Evolutionary conservation across 1,284 basidiomycete species (phyloP), one percentile per base, ranked within the genome.

Genomic region (Ganoderma resinaceum): DNA sequence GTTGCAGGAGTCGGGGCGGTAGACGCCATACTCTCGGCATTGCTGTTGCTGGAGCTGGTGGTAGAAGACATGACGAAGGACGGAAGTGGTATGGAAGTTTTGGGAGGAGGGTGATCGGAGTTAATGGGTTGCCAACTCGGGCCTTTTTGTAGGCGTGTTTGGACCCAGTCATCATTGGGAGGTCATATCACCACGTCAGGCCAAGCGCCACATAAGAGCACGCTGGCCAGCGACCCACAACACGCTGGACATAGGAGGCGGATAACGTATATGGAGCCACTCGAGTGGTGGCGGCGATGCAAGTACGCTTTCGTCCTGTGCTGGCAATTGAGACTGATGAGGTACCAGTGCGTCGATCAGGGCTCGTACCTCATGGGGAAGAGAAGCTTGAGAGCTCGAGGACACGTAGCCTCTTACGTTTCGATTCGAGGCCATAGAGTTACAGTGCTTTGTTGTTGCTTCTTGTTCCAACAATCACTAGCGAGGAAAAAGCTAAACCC

Each of bases 251-350:
- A 26, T 2, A 12, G 1, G 23, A 26, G 23, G 46, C 6, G 20
- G n/a, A n/a, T 26, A 26, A 12, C 12, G 26, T 49, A 49, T 23
- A 29, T 29, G 52, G 52, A 55, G 7, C 29, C 52, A 16, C 29
- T 55, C 46, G 18, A 8, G 16, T 0, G 31, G 29, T 8, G 16
- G 52, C 11, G 52, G 52, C 52, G 29, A 20, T 83, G 84, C 9
- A 12, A n/a, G n/a, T n/a, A n/a, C 37, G 37, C 37, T 11, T 29
- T 84, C 74, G n/a, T n/a, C 20, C 20, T 8, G 20, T 9, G n/a
- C n/a, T n/a, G n/a, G n/a, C n/a, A n/a, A n/a, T n/a, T n/a, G 43
- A n/a, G 8, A 46, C 20, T n/a, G 3, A 18, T 20, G 7, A n/a
- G 43, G 43, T n/a, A 46, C 43, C 7, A 9, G 43, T 23, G 20